Evolutionary conservation across 139 green algal genomes (phyloP).

Genomic region (Haematococcus lacustris): DNA sequence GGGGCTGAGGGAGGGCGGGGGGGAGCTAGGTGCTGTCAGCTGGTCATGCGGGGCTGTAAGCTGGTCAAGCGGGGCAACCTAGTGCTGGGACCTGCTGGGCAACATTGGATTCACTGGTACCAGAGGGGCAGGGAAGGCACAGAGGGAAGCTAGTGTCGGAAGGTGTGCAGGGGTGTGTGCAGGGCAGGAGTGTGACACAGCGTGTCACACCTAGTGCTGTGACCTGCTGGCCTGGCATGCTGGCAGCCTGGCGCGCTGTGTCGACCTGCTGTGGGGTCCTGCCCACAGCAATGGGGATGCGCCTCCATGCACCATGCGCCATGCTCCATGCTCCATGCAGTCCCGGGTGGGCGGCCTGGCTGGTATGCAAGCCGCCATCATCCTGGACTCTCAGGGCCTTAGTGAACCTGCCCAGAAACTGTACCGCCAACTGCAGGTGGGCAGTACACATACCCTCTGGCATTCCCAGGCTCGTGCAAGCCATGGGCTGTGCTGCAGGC

Average conservation of each 20-base stretch:
- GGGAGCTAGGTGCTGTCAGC: no score
- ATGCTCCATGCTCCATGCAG: constrained; percentile 24
- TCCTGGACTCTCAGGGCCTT: constrained; percentile 72
- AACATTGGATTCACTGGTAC: no score
- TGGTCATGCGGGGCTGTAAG: no score
- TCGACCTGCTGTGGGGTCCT: background rate
- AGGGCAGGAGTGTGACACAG: background rate
- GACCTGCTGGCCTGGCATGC: background rate
- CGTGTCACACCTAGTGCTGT: background rate
- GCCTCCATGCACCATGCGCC: background rate
- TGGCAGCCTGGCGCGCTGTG: no score
- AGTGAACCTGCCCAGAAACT: constrained; percentile 51
- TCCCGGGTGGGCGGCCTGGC: constrained; percentile 57
- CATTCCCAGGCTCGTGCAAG: no score
- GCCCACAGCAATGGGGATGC: background rate
- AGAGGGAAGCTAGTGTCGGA: background rate
- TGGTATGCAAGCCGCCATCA: constrained; percentile 70
- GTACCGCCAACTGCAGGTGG: constrained; percentile 46
- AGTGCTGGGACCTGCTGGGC: no score
- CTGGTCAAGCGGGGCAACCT: no score
- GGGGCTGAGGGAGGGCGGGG: no score
- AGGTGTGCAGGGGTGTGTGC: background rate
- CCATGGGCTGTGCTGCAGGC: no score
- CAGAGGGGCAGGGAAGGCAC: no score
- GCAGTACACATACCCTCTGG: no score